Base-by-base conservation (phyloP, 345 rosid species). In the Eucalyptus cladocalyx region DNA sequence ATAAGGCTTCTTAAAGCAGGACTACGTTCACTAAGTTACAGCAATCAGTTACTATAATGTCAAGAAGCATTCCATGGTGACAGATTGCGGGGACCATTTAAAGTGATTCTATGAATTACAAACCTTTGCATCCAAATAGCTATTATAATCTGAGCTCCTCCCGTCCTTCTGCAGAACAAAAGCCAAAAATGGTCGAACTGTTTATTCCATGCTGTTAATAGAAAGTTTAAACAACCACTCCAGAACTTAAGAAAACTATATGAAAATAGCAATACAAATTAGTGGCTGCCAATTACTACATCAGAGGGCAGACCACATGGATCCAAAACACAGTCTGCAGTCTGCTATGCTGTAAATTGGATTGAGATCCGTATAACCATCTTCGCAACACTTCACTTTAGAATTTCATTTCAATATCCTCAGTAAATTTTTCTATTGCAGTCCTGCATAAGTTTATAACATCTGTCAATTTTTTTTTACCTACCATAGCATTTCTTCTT, bases 121-220 rank as follows among this genome's bases (percentile, higher is more conserved):
- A 9, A 97, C 99, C 99, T 98, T 97, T 86, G 99, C 98, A 17
- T 98, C 98, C 91, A 98, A 94, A 92, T 95, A 97, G 93, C 92
- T 95, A 91, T 92, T 91, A 92, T 98, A 97, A 88, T 98, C 99
- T 85, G 91, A 92, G 95, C 98, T 98, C 72, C 86, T 87, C 86
- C 99, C 99, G 88, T 96, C 98, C 93, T 94, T 98, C 99, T 98
- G 96, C 91, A 93, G 80, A 91, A 60, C 76, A 93, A 90, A 92
- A 88, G 86, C 16, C 81, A 56, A 89, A 93, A 51, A 49, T 81
- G 62, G 87, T 92, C 40, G 89, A 87, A 88, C 40, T 51, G 37
- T 49, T 15, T 11, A 16, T 54, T 80, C 37, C 40, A 4, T 54
- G 60, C 87, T 32, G 42, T 86, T n/a, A 32, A 86, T n/a, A 86